Evolutionary conservation across 495 filamentous ascomycete genomes (phyloP).

Genomic region (Podospora tetraspora): DNA sequence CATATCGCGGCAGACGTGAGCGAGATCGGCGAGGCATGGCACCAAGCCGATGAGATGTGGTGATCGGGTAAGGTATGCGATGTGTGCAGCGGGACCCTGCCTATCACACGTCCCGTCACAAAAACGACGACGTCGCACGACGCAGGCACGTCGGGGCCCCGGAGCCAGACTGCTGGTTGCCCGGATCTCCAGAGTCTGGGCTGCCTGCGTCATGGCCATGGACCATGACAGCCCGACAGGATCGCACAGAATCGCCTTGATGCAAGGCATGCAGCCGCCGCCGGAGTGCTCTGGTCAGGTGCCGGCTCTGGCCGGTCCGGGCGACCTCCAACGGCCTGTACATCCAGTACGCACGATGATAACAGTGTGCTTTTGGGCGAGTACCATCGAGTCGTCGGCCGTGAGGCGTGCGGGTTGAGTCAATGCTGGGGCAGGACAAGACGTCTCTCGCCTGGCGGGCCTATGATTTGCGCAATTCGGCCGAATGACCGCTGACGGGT

Average conservation of each 20-base stretch:
- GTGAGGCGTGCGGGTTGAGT: constrained; percentile 11
- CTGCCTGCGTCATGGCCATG: constrained; percentile 21
- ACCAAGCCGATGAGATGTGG: neutral
- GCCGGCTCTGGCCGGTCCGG: constrained; percentile 1
- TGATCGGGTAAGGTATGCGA: constrained; percentile 14
- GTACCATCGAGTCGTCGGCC: neutral
- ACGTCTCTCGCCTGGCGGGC: constrained; percentile 8
- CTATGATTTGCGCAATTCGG: constrained; percentile 13
- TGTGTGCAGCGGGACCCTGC: constrained; percentile 10
- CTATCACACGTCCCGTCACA: constrained; percentile 22
- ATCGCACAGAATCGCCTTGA: constrained; percentile 16
- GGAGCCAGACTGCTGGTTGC: constrained; percentile 20
- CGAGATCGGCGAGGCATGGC: constrained; percentile 1
- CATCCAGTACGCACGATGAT: constrained; percentile 14
- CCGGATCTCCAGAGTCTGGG: constrained; percentile 19
- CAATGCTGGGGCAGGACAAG: constrained; percentile 13
- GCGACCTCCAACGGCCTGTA: constrained; percentile 4
- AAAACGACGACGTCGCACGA: constrained; percentile 18
- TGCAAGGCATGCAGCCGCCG: constrained; percentile 23
- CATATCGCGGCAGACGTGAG: neutral
- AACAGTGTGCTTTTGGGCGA: constrained; percentile 12
- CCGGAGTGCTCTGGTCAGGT: constrained; percentile 15
- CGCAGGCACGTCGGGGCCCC: constrained; percentile 24
- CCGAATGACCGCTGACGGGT: constrained; percentile 16
- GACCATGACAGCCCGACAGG: constrained; percentile 14